Conservation (phyloP, 1,284 basidiomycete species). For the Meira nashicola region DNA sequence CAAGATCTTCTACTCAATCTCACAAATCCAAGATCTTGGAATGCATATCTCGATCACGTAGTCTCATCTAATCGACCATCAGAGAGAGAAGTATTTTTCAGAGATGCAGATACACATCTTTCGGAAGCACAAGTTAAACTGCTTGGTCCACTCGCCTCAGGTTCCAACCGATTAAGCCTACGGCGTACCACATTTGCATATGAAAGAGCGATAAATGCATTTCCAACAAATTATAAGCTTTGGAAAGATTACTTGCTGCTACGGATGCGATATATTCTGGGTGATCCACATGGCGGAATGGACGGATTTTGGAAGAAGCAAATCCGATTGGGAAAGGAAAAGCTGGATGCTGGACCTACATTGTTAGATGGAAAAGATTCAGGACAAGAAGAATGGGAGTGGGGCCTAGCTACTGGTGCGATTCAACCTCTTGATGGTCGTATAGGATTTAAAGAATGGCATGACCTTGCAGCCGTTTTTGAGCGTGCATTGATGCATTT, state of each 20-base stretch:
- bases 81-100: constrained; percentile 41
- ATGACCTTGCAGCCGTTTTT: constrained; percentile 74
- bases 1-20: constrained; percentile 94
- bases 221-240: constrained; percentile 83
- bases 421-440: constrained; percentile 72
- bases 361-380: constrained; percentile 58
- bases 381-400: constrained; percentile 67
- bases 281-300: constrained; percentile 58
- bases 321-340: constrained; percentile 55
- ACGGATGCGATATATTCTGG: constrained; percentile 80
- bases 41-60: constrained; percentile 74
- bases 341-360: constrained; percentile 60
- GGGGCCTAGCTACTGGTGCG: constrained; percentile 1
- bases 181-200: constrained; percentile 84
- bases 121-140: constrained; percentile 55
- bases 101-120: constrained; percentile 46
- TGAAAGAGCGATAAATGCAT: constrained; percentile 81
- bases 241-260: constrained; percentile 88
- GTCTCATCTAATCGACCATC: constrained; percentile 62
- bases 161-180: constrained; percentile 67
- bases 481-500: constrained; percentile 92
- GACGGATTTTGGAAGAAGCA: constrained; percentile 52
- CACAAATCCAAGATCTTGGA: constrained; percentile 84
- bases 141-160: constrained; percentile 63
- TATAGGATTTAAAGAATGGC: constrained; percentile 93